These are phyloP conservation scores for Oryza glaberrima DNA, from an alignment of 176 grass and related monocot species.

Conservation along the genomic window DNA sequence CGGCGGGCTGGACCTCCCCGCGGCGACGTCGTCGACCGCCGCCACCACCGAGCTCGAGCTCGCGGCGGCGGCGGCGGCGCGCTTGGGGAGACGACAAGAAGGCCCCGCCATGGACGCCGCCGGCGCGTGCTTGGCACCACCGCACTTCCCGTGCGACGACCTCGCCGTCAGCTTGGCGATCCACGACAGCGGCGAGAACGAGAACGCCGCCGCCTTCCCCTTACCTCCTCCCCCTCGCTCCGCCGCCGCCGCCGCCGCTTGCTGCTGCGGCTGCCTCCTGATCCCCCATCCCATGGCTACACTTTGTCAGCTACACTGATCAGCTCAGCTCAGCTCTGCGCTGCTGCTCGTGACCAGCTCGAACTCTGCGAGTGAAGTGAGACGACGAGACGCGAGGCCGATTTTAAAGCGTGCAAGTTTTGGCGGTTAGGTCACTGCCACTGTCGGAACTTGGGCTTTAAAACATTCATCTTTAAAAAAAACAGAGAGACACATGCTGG, in stretches of 20 bases:
- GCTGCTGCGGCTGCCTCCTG: conserved; percentile 49
- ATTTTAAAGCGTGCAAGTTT: conserved; percentile 45
- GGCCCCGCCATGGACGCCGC: not conserved
- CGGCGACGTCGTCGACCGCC: not conserved
- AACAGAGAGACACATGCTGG: no score
- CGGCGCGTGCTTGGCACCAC: not conserved
- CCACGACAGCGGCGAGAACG: conserved; percentile 65
- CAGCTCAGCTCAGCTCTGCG: no score
- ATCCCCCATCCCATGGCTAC: conserved; percentile 64
- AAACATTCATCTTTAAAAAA: no score
- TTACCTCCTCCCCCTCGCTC: conserved; percentile 23
- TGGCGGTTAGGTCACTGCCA: conserved; percentile 37
- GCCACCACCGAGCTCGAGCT: not conserved
- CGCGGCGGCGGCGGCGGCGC: not conserved
- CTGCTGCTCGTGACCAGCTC: not conserved
- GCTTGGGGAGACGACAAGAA: not conserved
- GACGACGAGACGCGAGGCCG: not conserved
- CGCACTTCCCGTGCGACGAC: not conserved
- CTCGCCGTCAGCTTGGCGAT: conserved; percentile 56
- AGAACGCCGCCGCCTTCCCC: conserved; percentile 38
- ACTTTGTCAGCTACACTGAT: not conserved
- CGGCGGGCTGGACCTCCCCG: not conserved
- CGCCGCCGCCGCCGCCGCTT: not conserved
- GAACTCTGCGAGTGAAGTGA: not conserved
- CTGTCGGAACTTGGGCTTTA: conserved; percentile 27